These are phyloP conservation scores for Moesziomyces aphidis DNA, from an alignment of 1,284 basidiomycete species.

Conservation along the genomic window DNA sequence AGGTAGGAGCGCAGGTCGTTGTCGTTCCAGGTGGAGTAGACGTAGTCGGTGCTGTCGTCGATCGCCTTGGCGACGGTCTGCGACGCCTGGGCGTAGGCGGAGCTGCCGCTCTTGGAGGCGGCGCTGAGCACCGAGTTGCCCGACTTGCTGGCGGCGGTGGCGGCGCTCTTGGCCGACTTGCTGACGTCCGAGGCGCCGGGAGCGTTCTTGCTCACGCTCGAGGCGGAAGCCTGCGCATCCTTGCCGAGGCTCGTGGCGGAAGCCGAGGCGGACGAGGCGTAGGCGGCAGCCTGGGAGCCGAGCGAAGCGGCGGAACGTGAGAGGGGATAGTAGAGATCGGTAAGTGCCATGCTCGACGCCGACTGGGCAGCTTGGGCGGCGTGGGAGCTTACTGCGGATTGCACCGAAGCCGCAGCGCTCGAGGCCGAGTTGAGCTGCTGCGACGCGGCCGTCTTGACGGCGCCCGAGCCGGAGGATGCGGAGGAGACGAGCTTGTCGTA, in stretches of 20 bases:
- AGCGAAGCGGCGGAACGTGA: constrained; percentile 50
- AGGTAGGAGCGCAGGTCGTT: constrained; percentile 59
- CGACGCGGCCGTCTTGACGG: constrained; percentile 39
- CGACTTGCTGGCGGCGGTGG: constrained; percentile 41
- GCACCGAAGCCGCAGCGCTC: constrained; percentile 51
- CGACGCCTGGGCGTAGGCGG: constrained; percentile 54
- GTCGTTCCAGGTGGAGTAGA: constrained; percentile 64
- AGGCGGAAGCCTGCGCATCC: constrained; percentile 22
- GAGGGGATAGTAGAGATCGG: constrained; percentile 54
- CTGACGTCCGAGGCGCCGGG: constrained; percentile 29
- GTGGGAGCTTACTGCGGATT: constrained; percentile 55
- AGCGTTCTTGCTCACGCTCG: constrained; percentile 35
- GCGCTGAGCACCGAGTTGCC: constrained; percentile 38
- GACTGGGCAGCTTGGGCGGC: constrained; percentile 36
- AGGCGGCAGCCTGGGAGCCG: constrained; percentile 50
- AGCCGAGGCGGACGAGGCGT: constrained; percentile 30
- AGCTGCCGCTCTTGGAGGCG: constrained; percentile 51
- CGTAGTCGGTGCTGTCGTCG: constrained; percentile 64
- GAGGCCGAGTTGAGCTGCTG: constrained; percentile 46
- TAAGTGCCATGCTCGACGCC: constrained; percentile 44
- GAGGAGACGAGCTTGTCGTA: constrained; percentile 51
- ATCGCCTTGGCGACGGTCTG: constrained; percentile 28
- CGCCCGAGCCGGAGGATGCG: constrained; percentile 33
- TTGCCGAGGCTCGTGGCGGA: constrained; percentile 21
- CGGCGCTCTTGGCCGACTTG: constrained; percentile 49